Base-by-base conservation (phyloP, 108 stramenopile species). In the Cylindrotheca fusiformis region DNA sequence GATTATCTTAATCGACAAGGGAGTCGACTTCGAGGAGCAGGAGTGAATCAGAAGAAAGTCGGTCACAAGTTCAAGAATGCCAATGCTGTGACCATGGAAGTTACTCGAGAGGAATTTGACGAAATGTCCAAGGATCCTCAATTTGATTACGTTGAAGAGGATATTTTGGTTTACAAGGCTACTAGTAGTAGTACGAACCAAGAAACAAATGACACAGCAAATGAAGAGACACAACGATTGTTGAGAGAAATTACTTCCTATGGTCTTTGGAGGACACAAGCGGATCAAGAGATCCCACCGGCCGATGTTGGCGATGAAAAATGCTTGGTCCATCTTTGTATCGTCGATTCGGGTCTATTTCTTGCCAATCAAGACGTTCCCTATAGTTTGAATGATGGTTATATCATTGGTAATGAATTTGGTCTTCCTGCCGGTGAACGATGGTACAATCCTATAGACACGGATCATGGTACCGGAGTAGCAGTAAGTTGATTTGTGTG, bases 291-390 rank as follows among this genome's bases (percentile, higher is more conserved):
- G 10, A 41, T 41, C 14, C 36, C 36, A 41, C 6, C 36, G 10
- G 10, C 36, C 6, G 10, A 6, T 41, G 36, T 6, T 6, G 36
- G 14, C 14, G 36, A 6, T 41, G 36, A 6, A 14, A 41, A 41
- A 10, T 41, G 36, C 36, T 10, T 41, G 36, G 36, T 65, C 33
- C 76, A 76, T 33, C 61, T 83, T 3, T 87, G 85, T 36, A 63
- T 87, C 20, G 71, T 80, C 31, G 85, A 87, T 67, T 81, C 81
- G 0, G 85, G 85, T 1, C 64, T 81, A 30, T 51, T 53, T 1
- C 59, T 54, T 19, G 32, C 32, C 30, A 72, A 71, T 32, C 65
- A 71, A 48, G 85, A 83, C 66, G 52, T 87, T 30, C 60, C 55
- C 26, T 56, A 46, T 47, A 19, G 18, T 6, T 44, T 36, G 17